Conservation (phyloP, 225 moss, liverwort and hornwort genomes). For the Straminergon stramineum region DNA sequence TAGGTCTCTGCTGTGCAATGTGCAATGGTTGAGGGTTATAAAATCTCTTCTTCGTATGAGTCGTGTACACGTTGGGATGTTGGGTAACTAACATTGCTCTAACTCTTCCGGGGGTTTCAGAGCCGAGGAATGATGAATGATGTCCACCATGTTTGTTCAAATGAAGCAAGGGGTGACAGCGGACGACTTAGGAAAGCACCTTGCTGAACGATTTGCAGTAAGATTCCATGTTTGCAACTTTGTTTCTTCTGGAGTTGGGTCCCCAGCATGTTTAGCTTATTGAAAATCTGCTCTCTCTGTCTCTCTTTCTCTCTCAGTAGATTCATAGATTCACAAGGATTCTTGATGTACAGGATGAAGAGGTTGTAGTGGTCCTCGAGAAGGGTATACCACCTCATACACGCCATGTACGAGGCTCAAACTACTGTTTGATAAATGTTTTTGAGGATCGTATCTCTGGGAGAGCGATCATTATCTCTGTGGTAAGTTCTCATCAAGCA, state of each 20-base stretch:
- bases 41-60: background rate
- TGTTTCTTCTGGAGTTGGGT: background rate
- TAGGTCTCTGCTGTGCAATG: background rate
- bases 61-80: background rate
- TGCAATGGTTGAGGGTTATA: background rate
- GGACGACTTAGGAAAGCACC: conserved; percentile 34
- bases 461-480: conserved; percentile 66
- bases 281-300: background rate
- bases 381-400: conserved; percentile 59
- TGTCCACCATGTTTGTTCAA: conserved; percentile 69
- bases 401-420: conserved; percentile 72
- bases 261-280: background rate
- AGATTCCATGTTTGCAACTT: background rate
- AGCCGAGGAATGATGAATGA: conserved; percentile 88
- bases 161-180: conserved; percentile 45
- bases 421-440: conserved; percentile 79
- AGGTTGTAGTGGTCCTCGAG: conserved; percentile 63
- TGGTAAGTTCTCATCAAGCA: conserved; percentile 22
- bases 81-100: background rate
- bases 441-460: conserved; percentile 85
- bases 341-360: conserved; percentile 47
- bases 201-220: conserved; percentile 11
- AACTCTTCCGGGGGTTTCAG: background rate
- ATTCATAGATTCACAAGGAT: background rate
- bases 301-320: background rate